These are phyloP conservation scores for Drosera capensis DNA, from an alignment of 148 eudicot genomes.

Conservation along the genomic window DNA sequence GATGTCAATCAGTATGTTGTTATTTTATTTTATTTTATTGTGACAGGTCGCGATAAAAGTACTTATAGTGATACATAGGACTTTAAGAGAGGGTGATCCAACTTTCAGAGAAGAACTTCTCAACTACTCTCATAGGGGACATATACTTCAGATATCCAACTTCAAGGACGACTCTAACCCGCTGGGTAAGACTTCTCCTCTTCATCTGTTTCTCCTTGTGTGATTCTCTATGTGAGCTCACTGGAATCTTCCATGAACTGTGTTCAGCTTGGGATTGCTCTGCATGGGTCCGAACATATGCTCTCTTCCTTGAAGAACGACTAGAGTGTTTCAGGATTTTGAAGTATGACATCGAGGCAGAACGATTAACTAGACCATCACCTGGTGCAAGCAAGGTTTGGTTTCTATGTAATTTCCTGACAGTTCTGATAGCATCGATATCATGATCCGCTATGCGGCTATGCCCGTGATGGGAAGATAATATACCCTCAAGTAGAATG, in stretches of 20 bases:
- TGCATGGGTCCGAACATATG: slow-evolving; percentile 93
- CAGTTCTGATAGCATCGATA: too few relatives aligned
- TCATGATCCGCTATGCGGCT: too few relatives aligned
- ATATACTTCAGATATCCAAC: slow-evolving; percentile 64
- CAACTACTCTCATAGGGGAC: slow-evolving; percentile 61
- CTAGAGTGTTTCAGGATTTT: slow-evolving; percentile 75
- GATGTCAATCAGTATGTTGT: too few relatives aligned
- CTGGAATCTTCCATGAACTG: background rate
- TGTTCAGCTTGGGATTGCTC: slow-evolving; percentile 95
- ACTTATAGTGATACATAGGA: slow-evolving; percentile 79
- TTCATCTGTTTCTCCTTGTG: background rate
- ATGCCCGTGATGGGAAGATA: too few relatives aligned
- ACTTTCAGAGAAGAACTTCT: slow-evolving; percentile 83
- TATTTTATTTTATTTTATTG: background rate
- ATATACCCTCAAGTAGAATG: too few relatives aligned
- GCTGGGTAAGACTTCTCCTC: slow-evolving; percentile 39
- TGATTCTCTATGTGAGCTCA: background rate
- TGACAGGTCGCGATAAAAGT: slow-evolving; percentile 83
- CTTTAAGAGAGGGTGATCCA: slow-evolving; percentile 87
- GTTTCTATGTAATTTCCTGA: too few relatives aligned
- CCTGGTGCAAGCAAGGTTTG: slow-evolving; percentile 62
- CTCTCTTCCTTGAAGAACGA: slow-evolving; percentile 81
- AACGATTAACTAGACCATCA: slow-evolving; percentile 47
- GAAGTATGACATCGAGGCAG: slow-evolving; percentile 77
- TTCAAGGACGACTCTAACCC: slow-evolving; percentile 95